A percentile compares a stretch with the other conserved stretches of the same genome.
Evolutionary conservation across 352 stramenopile species (phyloP).

Genomic region (Globisporangium canariense): DNA sequence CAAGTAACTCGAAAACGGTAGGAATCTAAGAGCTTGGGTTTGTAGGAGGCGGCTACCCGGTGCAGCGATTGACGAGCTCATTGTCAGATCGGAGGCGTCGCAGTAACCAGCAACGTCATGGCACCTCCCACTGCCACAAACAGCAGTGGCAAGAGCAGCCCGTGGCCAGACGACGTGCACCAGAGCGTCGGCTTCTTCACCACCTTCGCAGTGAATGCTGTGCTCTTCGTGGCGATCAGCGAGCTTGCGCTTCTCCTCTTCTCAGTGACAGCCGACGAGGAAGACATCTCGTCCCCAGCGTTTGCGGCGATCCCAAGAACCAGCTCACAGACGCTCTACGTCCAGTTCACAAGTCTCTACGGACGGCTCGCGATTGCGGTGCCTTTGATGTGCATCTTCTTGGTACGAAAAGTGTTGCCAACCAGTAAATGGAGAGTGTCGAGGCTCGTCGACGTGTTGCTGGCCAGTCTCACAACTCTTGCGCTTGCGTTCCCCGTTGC

Average conservation of each 20-base stretch:
- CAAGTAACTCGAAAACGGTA: background rate
- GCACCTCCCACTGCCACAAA: background rate
- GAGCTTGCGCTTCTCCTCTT: background rate
- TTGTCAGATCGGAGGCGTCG: background rate
- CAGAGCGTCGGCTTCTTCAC: background rate
- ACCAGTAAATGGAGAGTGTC: no score
- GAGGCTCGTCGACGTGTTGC: background rate
- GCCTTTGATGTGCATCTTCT: background rate
- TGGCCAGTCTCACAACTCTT: background rate
- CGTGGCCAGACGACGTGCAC: background rate
- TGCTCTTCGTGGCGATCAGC: background rate
- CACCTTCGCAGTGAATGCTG: background rate
- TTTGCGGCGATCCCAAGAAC: background rate
- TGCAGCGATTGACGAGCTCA: background rate
- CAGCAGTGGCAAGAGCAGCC: background rate
- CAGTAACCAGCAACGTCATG: background rate
- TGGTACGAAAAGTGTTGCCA: background rate
- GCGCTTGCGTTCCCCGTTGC: background rate
- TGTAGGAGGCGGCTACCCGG: no score
- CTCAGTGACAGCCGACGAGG: background rate
- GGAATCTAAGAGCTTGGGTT: no score
- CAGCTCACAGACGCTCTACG: constrained; percentile 2
- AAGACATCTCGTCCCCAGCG: background rate
- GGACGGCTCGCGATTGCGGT: background rate
- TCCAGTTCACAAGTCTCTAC: background rate